Evolutionary conservation across 2,329 filamentous ascomycete genomes (phyloP).

Genomic region (Plenodomus lindquistii): DNA sequence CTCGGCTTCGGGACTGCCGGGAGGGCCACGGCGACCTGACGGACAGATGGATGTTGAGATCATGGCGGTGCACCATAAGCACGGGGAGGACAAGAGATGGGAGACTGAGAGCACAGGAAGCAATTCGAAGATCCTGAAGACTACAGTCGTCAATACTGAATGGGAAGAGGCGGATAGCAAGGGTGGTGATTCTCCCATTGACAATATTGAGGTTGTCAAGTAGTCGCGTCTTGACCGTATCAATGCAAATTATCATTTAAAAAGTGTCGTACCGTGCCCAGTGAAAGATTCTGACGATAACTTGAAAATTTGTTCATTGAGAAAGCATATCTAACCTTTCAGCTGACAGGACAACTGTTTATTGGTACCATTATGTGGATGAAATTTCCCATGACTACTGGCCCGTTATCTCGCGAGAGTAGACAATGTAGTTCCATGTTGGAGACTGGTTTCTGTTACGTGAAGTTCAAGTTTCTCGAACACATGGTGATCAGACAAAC

Average conservation of each 20-base stretch:
- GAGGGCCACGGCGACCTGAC: slow-evolving; percentile 34
- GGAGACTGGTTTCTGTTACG: too few species aligned
- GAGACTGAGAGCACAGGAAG: slow-evolving; percentile 39
- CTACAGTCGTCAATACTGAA: slow-evolving; percentile 40
- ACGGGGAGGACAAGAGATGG: slow-evolving; percentile 28
- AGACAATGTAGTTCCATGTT: too few species aligned
- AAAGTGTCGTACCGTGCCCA: too few species aligned
- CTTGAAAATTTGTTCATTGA: not conserved
- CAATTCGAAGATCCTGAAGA: slow-evolving; percentile 42
- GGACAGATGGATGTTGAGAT: slow-evolving; percentile 40
- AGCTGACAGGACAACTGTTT: not conserved
- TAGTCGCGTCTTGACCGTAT: not conserved
- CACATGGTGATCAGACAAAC: too few species aligned
- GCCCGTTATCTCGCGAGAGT: too few species aligned
- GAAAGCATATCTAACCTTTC: not conserved
- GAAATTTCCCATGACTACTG: not conserved
- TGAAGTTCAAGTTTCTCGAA: too few species aligned
- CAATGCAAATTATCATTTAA: too few species aligned
- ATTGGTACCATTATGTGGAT: not conserved
- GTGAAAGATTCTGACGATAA: too few species aligned
- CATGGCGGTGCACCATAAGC: slow-evolving; percentile 20
- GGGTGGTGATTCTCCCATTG: slow-evolving; percentile 16
- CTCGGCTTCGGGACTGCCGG: slow-evolving; percentile 41
- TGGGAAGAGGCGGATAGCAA: slow-evolving; percentile 36
- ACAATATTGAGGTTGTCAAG: slow-evolving; percentile 28